Evolutionary conservation across 2,329 filamentous ascomycete species (phyloP), one percentile per base, ranked within the genome.

Genomic region (Hypomyces perniciosus): DNA sequence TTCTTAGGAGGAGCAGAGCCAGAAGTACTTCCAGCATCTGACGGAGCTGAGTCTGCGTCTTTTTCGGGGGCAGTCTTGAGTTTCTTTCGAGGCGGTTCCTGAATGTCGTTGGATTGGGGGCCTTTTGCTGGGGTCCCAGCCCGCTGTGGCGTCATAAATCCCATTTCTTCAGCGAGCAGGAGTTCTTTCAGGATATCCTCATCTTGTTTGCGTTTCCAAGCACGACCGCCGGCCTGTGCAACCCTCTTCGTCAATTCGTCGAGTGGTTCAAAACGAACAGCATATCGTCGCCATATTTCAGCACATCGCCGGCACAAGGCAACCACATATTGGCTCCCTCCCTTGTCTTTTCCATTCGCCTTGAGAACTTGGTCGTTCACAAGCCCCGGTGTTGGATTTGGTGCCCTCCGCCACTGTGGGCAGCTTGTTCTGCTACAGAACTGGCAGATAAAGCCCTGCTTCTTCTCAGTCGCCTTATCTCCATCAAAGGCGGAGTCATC

Each of bases 401-500:
- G 93, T 9, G 93, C 93, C 53, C 92, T 82, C 50, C 93, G 82
- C 93, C 93, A 99, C 67, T 95, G 90, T 46, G 89, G 81, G 5
- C 91, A 96, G 51, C 79, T 77, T 54, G 86, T 86, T 3, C 84
- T 88, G 46, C 76, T 79, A 68, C 93, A 99, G 66, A 96, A 97
- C 65, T 96, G 96, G 78, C 93, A 99, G 57, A 90, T 79, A 62
- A 99, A 97, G 20, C 81, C 80, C 56, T 88, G 84, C 68, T 95
- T 95, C 65, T 85, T 86, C 53, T 83, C 77, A 3, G 72, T 70
- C 0, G 92, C 90, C 72, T 97, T 99, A 38, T 85, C 85, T 44
- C 84, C 84, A 65, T 99, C 93, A 61, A 96, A 99, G 3, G 93
- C 93, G 5, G 93, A 99, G 68, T 99, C 93, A 60, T 99, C 93